Percentiles rank a stretch among this genome's conserved stretches.
phyloP scores from a whole-genome alignment of 1,284 basidiomycete species.

The Anthracocystis panici-leucophaei region DNA sequence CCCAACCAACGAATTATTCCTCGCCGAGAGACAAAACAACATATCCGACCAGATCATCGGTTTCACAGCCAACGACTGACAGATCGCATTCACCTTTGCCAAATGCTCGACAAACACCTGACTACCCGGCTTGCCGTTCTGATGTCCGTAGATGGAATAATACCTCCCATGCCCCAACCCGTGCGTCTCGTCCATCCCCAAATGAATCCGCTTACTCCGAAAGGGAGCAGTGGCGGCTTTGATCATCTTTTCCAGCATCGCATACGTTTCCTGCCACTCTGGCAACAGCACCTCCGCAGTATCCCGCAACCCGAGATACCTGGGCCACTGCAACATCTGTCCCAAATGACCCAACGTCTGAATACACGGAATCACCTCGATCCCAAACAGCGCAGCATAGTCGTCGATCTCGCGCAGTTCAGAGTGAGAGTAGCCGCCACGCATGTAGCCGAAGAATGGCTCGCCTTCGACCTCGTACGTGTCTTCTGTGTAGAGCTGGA shows the following conservation, averaged over 20 bases:
- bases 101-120: constrained; percentile 61
- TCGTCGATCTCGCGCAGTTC: constrained; percentile 70
- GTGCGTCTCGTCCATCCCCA: constrained; percentile 66
- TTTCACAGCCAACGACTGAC: constrained; percentile 50
- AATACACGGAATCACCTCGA: constrained; percentile 65
- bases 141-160: constrained; percentile 64
- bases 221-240: constrained; percentile 63
- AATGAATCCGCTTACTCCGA: constrained; percentile 64
- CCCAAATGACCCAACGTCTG: constrained; percentile 71
- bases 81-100: constrained; percentile 67
- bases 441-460: constrained; percentile 70
- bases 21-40: constrained; percentile 70
- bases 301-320: constrained; percentile 67
- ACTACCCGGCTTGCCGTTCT: constrained; percentile 66
- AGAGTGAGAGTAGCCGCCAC: constrained; percentile 57
- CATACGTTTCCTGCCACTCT: constrained; percentile 66
- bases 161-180: constrained; percentile 70
- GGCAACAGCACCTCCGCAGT: constrained; percentile 70
- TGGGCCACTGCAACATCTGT: constrained; percentile 71
- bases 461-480: constrained; percentile 69
- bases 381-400: constrained; percentile 59
- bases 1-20: constrained; percentile 68
- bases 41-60: constrained; percentile 70
- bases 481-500: constrained; percentile 68
- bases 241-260: constrained; percentile 67